Base-by-base conservation (phyloP, 768 basidiomycete species). In the Lactarius pseudohatsudake region DNA sequence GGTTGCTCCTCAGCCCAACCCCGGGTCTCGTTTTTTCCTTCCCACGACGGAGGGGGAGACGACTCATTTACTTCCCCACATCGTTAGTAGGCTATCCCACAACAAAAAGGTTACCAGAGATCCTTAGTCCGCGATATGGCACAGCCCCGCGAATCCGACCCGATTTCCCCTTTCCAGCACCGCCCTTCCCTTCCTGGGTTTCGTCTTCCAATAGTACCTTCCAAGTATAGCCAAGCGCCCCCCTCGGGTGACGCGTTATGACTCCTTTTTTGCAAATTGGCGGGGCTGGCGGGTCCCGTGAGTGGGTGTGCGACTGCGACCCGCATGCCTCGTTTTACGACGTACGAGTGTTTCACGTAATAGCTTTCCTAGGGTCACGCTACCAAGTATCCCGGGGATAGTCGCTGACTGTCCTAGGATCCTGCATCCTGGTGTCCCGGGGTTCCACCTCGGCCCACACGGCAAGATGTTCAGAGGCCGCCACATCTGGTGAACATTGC, bases 191-290 rank as follows among this genome's bases (percentile, higher is more conserved):
- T 36, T 40, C 26, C 30, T 55, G 54, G 38, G 11, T 22, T 9
- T n/a, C 6, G 40, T 13, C 9, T 26, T 61, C 43, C 7, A 54
- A 26, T 55, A 13, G 43, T n/a, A 2, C 34, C 50, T 43, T 67
- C 32, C 40, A 22, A 47, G 45, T 50, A 1, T 22, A 47, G 4
- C 18, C 45, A 9, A 47, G 36, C 7, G 45, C 53, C 62, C 50
- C 63, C 57, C 62, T 41, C 5, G 41, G 32, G 16, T 67, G 66
- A 67, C 66, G 41, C 18, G 10, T 55, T 16, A 32, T 67, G 66
- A 67, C 66, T 67, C 66, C 34, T 20, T 55, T 63, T 40, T 47
- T 45, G 32, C 56, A 57, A 56, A 45, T 32, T 57, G 34, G 61
- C 9, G 50, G 18, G 36, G 38, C 32, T 18, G 53, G 41, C 15